Evolutionary conservation across 139 green algal species (phyloP), one percentile per base, ranked within the genome.

Genomic region (Closterium sp.): DNA sequence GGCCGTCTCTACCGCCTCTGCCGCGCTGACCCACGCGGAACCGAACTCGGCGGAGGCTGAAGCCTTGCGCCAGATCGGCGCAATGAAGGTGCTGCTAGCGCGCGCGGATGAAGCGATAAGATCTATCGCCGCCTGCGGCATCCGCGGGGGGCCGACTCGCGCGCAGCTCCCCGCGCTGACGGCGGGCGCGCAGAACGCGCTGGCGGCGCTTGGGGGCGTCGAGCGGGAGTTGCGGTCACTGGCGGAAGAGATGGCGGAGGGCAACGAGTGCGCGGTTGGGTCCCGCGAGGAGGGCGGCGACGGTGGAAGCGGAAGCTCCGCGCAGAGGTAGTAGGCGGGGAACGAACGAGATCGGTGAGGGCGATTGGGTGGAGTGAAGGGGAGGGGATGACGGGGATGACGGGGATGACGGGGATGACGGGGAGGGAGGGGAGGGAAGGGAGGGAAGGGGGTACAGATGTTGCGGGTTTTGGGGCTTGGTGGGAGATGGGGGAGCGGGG

Each of bases 121-220:
- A 91, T 86, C 28, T 9, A 91, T 88, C 31, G 28, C 38, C 38
- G 38, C 38, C 38, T 50, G 38, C 38, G 38, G 38, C 38, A 50
- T 9, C 7, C 38, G 38, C 38, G 38, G 38, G 38, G 34, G 28
- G 29, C 31, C 28, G 10, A 91, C 31, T 9, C 28, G 28, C 28
- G 28, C 28, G 32, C 28, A 91, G 28, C 28, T 89, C 27, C 27
- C 89, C 27, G 31, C 27, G 90, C 27, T 28, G 31, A 86, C 27
- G 31, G 85, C 4, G 31, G 31, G 31, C 27, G 31, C 24, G 86
- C 89, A 30, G 31, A 30, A 92, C 27, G 86, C 27, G n/a, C 27
- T n/a, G 85, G 29, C n/a, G 86, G 85, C 89, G 89, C 27, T 28
- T 91, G 89, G 31, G 79, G 90, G 89, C n/a, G 79, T 91, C 86